Conservation (phyloP, 768 basidiomycete genomes). For the Suillus decipiens region DNA sequence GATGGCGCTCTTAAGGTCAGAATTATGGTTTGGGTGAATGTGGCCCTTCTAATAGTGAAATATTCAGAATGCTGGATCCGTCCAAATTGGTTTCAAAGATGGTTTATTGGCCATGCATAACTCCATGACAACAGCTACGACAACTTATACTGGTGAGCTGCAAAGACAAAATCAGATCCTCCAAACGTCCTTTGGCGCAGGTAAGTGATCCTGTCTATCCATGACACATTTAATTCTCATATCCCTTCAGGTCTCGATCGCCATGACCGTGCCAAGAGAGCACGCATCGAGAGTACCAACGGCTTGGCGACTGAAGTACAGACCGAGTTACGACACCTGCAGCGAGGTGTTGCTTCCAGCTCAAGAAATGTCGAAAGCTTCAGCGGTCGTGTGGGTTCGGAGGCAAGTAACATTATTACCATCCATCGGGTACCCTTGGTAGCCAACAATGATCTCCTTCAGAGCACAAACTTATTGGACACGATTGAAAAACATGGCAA, state of each 20-base stretch:
- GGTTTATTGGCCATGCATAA: conserved; percentile 47
- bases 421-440: not conserved
- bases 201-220: conserved; percentile 13
- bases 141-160: conserved; percentile 52
- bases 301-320: conserved; percentile 51
- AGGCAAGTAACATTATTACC: conserved; percentile 41
- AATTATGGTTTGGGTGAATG: not conserved
- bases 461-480: conserved; percentile 46
- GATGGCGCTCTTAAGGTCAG: conserved; percentile 63
- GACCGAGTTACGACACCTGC: conserved; percentile 51
- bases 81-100: conserved; percentile 42
- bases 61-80: conserved; percentile 42
- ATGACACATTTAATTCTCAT: not conserved
- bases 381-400: conserved; percentile 44
- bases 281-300: conserved; percentile 61
- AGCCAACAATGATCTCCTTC: conserved; percentile 2
- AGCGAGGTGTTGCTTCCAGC: conserved; percentile 50
- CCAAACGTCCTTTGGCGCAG: conserved; percentile 39
- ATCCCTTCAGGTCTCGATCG: conserved; percentile 55
- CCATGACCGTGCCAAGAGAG: conserved; percentile 63
- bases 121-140: conserved; percentile 46
- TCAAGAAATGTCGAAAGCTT: conserved; percentile 50
- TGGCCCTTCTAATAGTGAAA: conserved; percentile 16
- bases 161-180: conserved; percentile 49
- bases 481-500: conserved; percentile 47